A percentile compares a stretch with the other conserved stretches of the same genome.
Conservation (phyloP, 1,284 basidiomycete species). For the Ceratobasidium sp. region DNA sequence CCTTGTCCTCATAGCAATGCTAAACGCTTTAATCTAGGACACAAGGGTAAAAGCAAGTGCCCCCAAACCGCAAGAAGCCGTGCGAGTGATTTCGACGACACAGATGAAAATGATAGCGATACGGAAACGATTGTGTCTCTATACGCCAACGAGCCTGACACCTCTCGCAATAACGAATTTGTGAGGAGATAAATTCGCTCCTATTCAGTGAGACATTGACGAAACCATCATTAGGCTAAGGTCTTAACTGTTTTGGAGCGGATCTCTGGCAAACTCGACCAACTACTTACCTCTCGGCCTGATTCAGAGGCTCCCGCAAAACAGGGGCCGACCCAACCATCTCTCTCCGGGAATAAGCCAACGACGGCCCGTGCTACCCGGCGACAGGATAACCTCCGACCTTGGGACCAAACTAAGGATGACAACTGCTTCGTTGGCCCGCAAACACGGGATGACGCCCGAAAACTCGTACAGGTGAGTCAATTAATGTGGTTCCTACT, state of each 20-base stretch:
- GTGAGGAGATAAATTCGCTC: background rate
- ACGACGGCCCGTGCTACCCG: no score
- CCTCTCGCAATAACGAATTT: background rate
- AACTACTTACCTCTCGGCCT: background rate
- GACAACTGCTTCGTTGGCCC: no score
- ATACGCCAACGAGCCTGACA: background rate
- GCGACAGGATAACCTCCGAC: no score
- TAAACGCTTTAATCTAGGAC: no score
- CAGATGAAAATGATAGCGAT: slow-evolving; percentile 6
- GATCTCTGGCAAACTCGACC: background rate
- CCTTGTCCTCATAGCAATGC: no score
- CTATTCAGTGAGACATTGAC: background rate
- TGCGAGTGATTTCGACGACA: slow-evolving; percentile 8
- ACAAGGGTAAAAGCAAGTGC: background rate
- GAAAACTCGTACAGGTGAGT: no score
- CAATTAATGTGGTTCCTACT: no score
- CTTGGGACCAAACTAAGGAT: no score
- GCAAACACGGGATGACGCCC: no score
- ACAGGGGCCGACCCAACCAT: no score
- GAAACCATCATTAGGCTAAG: background rate
- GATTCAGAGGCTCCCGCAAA: no score
- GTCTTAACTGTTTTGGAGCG: background rate
- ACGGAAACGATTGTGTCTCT: background rate
- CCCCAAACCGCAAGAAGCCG: background rate
- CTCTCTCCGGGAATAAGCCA: no score